Conservation (phyloP, 2,329 filamentous ascomycete genomes). For the Penicillium concentricum region DNA sequence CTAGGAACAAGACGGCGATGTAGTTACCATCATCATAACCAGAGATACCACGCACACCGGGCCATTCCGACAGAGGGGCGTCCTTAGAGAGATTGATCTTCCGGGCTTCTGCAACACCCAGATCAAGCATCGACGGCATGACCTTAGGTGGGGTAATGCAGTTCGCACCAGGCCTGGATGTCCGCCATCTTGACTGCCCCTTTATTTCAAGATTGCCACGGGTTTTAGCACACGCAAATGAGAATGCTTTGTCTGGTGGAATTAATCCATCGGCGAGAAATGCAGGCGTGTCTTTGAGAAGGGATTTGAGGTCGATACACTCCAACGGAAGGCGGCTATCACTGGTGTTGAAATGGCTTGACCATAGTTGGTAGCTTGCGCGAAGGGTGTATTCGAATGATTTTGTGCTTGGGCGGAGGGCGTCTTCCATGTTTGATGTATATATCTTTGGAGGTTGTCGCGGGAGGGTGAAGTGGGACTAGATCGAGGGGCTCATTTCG, state of each 20-base stretch:
- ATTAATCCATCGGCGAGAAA: not conserved
- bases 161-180: not conserved
- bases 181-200: not conserved
- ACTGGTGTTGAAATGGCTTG: not conserved
- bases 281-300: not conserved
- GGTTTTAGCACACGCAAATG: not conserved
- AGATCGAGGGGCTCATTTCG: not conserved
- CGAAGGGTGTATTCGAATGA: not conserved
- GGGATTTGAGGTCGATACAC: not conserved
- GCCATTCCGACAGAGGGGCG: slow-evolving; percentile 18
- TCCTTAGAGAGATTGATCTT: not conserved
- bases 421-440: not conserved
- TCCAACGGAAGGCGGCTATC: not conserved
- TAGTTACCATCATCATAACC: slow-evolving; percentile 24
- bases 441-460: not conserved
- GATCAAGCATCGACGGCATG: not conserved
- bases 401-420: not conserved
- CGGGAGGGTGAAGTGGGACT: not conserved
- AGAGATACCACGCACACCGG: slow-evolving; percentile 16
- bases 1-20: slow-evolving; percentile 20
- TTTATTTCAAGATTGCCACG: not conserved
- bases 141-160: not conserved
- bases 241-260: not conserved
- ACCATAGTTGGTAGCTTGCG: not conserved
- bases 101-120: not conserved